Percentiles rank a stretch among this genome's conserved stretches.
Evolutionary conservation across 176 grass and related monocot species (phyloP).

Genomic region (Paspalum notatum): DNA sequence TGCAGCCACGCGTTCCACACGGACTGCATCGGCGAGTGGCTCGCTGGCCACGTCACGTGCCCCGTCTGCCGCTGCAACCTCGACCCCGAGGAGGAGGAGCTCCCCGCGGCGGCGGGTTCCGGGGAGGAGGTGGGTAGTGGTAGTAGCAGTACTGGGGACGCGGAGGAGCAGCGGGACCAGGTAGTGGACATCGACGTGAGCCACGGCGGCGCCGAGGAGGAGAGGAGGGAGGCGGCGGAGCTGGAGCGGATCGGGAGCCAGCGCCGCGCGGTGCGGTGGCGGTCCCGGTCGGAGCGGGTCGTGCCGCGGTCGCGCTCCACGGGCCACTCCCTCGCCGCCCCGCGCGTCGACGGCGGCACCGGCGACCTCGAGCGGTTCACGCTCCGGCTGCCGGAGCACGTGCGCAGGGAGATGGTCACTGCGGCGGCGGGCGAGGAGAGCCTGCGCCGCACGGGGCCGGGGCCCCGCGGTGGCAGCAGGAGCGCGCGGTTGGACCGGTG

Average conservation of each 20-base stretch:
- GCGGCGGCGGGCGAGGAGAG: slow-evolving; percentile 51
- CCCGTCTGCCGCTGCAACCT: slow-evolving; percentile 80
- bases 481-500: slow-evolving; percentile 67
- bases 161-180: neutral
- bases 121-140: neutral
- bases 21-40: slow-evolving; percentile 87
- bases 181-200: slow-evolving; percentile 51
- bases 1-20: slow-evolving; percentile 86
- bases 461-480: slow-evolving; percentile 14
- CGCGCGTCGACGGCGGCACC: slow-evolving; percentile 32
- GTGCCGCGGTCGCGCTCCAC: slow-evolving; percentile 81
- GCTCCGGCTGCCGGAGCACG: slow-evolving; percentile 75
- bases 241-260: slow-evolving; percentile 80
- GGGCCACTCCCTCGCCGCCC: slow-evolving; percentile 60
- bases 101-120: neutral
- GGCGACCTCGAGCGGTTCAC: slow-evolving; percentile 68
- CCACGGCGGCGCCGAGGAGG: neutral
- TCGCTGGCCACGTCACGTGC: slow-evolving; percentile 68
- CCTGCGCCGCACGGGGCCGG: slow-evolving; percentile 37
- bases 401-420: slow-evolving; percentile 61
- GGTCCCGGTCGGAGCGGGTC: slow-evolving; percentile 40
- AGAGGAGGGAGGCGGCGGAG: slow-evolving; percentile 52
- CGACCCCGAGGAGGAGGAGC: slow-evolving; percentile 40
- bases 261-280: slow-evolving; percentile 62
- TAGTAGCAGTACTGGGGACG: neutral